A percentile compares a stretch with the other conserved stretches of the same genome.
Conservation (phyloP, 73 alveolate species). For the Uronychia binucleata region DNA sequence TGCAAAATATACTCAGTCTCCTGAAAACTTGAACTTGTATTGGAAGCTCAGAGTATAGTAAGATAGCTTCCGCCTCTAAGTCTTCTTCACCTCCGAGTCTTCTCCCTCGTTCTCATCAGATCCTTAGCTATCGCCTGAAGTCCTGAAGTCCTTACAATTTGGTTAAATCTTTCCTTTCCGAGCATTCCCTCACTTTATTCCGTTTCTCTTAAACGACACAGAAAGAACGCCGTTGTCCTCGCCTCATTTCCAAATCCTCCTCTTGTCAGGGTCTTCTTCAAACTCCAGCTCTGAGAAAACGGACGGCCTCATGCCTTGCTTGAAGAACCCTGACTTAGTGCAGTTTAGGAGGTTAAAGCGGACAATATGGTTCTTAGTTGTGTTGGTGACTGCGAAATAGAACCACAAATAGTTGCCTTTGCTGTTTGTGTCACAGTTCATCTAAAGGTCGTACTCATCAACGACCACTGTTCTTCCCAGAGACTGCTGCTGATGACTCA, state of each 20-base stretch:
- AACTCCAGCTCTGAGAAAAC: conserved; percentile 50
- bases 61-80: not conserved
- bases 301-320: conserved; percentile 19
- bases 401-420: conserved; percentile 51
- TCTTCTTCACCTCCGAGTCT: not conserved
- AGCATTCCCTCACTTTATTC: conserved; percentile 64
- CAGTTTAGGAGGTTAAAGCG: conserved; percentile 48
- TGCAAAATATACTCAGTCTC: conserved; percentile 28
- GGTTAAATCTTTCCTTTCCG: too few relatives aligned
- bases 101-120: not conserved
- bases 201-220: not conserved
- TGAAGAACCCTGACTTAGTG: not conserved
- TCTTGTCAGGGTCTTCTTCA: conserved; percentile 25
- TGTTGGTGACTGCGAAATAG: conserved; percentile 68
- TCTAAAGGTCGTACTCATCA: conserved; percentile 11
- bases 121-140: not conserved
- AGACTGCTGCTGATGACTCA: too few relatives aligned
- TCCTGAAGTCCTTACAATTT: too few relatives aligned
- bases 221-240: not conserved
- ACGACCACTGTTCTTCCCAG: conserved; percentile 2
- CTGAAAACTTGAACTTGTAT: conserved; percentile 1
- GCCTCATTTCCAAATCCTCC: conserved; percentile 4
- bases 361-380: conserved; percentile 15
- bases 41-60: conserved; percentile 35
- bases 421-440: conserved; percentile 45